These are phyloP conservation scores for Codiaeum variegatum DNA, from an alignment of 441 rosid species.

Conservation along the genomic window DNA sequence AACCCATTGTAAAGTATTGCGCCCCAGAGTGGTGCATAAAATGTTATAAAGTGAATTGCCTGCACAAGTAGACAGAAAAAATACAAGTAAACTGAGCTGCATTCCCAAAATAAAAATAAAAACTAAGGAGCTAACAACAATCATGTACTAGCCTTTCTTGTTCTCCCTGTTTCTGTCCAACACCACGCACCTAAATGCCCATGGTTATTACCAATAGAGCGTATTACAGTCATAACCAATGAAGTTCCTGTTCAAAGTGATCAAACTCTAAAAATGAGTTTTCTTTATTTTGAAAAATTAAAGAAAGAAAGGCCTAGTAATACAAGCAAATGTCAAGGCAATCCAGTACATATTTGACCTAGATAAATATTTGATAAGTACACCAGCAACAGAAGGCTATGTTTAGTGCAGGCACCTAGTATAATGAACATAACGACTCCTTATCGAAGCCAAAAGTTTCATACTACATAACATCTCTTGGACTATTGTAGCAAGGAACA, in stretches of 20 bases:
- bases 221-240: constrained; percentile 69
- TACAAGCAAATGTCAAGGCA: background rate
- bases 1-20: constrained; percentile 93
- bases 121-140: constrained; percentile 1
- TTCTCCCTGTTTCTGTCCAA: constrained; percentile 74
- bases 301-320: background rate
- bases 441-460: background rate
- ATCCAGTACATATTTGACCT: background rate
- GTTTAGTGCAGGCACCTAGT: background rate
- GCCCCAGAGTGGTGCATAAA: constrained; percentile 88
- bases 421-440: background rate
- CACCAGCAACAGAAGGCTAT: background rate
- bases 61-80: constrained; percentile 29
- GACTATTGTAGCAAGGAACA: background rate
- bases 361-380: background rate
- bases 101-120: background rate
- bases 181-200: constrained; percentile 72
- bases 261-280: background rate
- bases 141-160: constrained; percentile 59
- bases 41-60: constrained; percentile 87
- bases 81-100: background rate
- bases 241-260: constrained; percentile 60
- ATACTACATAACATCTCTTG: background rate
- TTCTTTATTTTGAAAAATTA: background rate
- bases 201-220: constrained; percentile 79